Evolutionary conservation across 768 basidiomycete genomes (phyloP).

Genomic region (Chalciporus sphaerocephalus): DNA sequence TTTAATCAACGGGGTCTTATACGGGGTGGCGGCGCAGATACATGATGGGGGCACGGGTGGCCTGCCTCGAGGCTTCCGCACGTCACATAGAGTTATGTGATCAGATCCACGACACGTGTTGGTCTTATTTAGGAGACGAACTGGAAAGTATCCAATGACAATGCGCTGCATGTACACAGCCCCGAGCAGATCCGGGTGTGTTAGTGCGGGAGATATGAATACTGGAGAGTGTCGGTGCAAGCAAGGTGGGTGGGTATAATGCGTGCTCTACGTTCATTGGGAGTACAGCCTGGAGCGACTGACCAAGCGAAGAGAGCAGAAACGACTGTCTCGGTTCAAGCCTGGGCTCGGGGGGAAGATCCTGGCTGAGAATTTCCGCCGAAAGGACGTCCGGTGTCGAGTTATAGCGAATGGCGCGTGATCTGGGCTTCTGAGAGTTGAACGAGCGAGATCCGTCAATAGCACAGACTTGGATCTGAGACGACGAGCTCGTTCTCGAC

Average conservation of each 20-base stretch:
- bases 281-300: background rate
- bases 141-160: slow-evolving; percentile 6
- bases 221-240: slow-evolving; percentile 1
- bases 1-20: slow-evolving; percentile 32
- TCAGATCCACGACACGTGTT: slow-evolving; percentile 27
- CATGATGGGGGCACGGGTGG: slow-evolving; percentile 25
- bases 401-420: background rate
- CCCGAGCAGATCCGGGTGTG: slow-evolving; percentile 5
- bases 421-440: background rate
- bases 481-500: no score
- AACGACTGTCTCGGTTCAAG: background rate
- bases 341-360: slow-evolving; percentile 8
- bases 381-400: background rate
- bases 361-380: background rate
- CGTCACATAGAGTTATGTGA: slow-evolving; percentile 13
- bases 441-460: no score
- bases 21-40: slow-evolving; percentile 18
- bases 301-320: background rate
- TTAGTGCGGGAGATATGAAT: slow-evolving; percentile 7
- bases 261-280: slow-evolving; percentile 3
- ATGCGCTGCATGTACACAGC: slow-evolving; percentile 16
- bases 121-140: slow-evolving; percentile 8
- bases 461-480: no score
- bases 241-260: background rate
- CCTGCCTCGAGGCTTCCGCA: slow-evolving; percentile 32